phyloP scores from a whole-genome alignment of 1,139 yeast species.

The Scheffersomyces lignicola region DNA sequence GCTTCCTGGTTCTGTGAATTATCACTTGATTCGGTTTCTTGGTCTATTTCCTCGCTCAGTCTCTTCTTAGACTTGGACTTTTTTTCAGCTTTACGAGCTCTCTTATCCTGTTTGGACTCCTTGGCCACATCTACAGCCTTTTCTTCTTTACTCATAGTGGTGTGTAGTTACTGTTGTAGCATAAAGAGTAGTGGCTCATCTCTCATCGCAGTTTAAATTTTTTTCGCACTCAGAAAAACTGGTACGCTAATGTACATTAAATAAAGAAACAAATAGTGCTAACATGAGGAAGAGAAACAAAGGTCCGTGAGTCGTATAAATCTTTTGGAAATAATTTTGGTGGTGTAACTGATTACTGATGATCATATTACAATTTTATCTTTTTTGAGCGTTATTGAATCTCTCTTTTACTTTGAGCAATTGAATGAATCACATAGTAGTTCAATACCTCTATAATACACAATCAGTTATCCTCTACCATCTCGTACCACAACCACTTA shows the following conservation, averaged over 20 bases:
- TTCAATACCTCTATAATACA: background rate
- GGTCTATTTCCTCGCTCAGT: constrained; percentile 17
- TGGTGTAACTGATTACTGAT: no score
- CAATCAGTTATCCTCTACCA: constrained; percentile 47
- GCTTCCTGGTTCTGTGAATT: constrained; percentile 17
- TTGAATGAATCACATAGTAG: background rate
- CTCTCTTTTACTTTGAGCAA: background rate
- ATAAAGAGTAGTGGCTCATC: constrained; percentile 6
- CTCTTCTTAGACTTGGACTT: constrained; percentile 2
- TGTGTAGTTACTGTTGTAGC: background rate
- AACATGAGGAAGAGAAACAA: background rate
- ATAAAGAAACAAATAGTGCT: background rate
- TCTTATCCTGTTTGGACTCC: constrained; percentile 29
- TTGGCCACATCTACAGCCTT: constrained; percentile 9
- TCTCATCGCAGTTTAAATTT: constrained; percentile 5
- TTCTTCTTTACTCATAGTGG: constrained; percentile 9
- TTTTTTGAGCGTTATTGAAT: no score
- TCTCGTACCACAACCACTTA: constrained; percentile 76
- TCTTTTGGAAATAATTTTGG: no score
- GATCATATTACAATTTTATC: no score
- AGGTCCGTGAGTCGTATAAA: background rate
- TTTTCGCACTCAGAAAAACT: background rate
- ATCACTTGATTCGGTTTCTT: constrained; percentile 12
- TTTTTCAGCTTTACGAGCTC: constrained; percentile 15
- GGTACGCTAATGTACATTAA: constrained; percentile 2